Evolutionary conservation across 345 rosid genomes (phyloP), one percentile per base, ranked within the genome.

Genomic region (Citrus medica): DNA sequence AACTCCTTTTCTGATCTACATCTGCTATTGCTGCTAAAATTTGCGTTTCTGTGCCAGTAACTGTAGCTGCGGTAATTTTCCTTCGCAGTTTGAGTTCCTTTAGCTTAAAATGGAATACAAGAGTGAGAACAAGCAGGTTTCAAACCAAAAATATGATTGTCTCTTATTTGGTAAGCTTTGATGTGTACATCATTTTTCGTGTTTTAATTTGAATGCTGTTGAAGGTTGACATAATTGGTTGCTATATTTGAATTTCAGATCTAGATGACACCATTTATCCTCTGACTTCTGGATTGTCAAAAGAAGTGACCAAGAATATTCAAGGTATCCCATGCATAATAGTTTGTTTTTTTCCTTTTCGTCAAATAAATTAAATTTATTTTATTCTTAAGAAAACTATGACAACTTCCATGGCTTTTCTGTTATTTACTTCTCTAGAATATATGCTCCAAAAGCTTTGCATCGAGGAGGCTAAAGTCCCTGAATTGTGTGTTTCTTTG

Each of bases 241-340:
- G 19, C 40, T 46, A n/a, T 9, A 1, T 76, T 33, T 53, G 42
- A 75, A 46, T 83, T 80, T 19, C 87, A 91, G 87, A 92, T 87
- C 32, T 92, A 53, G 98, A 95, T 83, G 98, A 95, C 83, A 95
- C 98, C 75, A 90, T 95, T 77, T 95, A 93, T 81, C 92, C 97
- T 68, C 63, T 75, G 30, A 90, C 87, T 81, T 93, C 96, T 79
- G 98, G 98, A 53, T 80, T 95, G 74, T 86, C 96, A 10, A 55
- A 37, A 59, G 78, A 80, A 30, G 88, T 89, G 67, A 85, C 87
- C 76, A 88, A 85, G 74, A 93, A 93, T 79, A 93, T 95, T 72
- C 92, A 85, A 85, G 98, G 98, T 95, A 83, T 61, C 46, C 48
- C 24, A 33, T 25, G 2, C 19, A 67, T 53, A 63, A 75, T 38